Base-by-base conservation (phyloP, 768 basidiomycete genomes). In the Rhizopogon rudus region DNA sequence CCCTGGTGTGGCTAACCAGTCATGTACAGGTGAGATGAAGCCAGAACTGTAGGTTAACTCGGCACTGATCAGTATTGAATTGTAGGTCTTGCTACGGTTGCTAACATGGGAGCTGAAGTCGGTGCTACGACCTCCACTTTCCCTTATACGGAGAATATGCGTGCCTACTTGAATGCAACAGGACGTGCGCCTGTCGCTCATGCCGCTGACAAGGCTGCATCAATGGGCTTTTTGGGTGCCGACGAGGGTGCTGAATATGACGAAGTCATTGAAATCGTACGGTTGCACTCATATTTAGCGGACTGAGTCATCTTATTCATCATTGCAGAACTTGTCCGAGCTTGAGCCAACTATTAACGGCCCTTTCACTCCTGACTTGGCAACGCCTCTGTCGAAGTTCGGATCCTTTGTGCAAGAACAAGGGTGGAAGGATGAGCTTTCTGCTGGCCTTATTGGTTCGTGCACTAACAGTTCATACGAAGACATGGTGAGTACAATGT, bases 21-120 rank as follows among this genome's bases (percentile, higher is more conserved):
- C 95, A 16, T 97, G 93, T 68, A 98, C 97, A 59, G 94, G 93
- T 83, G 69, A 59, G 71, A 16, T 33, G 9, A 51, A 22, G 44
- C 40, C 41, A 41, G 29, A 16, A 41, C 6, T 44, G 5, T 41
- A 9, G 10, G 41, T 17, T 29, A 8, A n/a, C 29, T 50, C 29
- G 13, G 52, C 40, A 42, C 9, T 53, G 39, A 40, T 44, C 46
- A 55, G 13, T 44, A 25, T 49, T 35, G 20, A 40, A 10, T 45
- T 44, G 29, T 49, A 89, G 90, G 91, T 53, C 74, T 97, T 52
- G 97, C 96, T 1, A 98, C 97, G 2, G 89, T 99, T 53, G 89
- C 92, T 43, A 98, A 99, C 72, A 99, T 98, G 97, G 97, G 97
- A 50, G 97, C 97, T 12, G 97, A 99, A 76, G 95, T 98, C n/a